Evolutionary conservation across 1,139 yeast species (phyloP).

Genomic region (Debaryomyces coudertii): DNA sequence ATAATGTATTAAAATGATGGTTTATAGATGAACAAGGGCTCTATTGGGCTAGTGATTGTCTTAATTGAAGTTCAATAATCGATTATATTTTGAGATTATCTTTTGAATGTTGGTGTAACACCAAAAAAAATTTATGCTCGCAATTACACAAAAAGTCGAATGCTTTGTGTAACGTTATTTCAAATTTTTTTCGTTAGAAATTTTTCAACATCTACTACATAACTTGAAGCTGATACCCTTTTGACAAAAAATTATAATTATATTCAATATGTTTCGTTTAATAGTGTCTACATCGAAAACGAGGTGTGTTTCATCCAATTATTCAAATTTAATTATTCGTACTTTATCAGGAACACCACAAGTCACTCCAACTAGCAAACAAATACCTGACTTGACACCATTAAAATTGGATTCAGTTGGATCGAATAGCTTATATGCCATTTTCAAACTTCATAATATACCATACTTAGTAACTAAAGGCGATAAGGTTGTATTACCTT

Average conservation of each 20-base stretch:
- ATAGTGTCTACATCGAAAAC: background rate
- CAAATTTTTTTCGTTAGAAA: constrained; percentile 6
- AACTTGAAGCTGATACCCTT: background rate
- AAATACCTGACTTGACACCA: constrained; percentile 33
- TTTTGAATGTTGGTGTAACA: constrained; percentile 7
- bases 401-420: constrained; percentile 65
- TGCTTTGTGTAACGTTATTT: constrained; percentile 8
- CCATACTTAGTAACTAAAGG: constrained; percentile 92
- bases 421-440: constrained; percentile 66
- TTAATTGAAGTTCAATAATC: background rate
- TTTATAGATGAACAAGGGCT: constrained; percentile 3
- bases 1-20: constrained; percentile 2
- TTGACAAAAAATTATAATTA: background rate
- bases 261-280: constrained; percentile 4
- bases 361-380: background rate
- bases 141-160: constrained; percentile 13
- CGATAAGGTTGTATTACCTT: constrained; percentile 79
- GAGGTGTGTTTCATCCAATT: background rate
- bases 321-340: background rate
- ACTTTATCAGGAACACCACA: constrained; percentile 3
- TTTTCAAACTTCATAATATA: constrained; percentile 78
- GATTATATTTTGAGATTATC: constrained; percentile 1
- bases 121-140: constrained; percentile 10
- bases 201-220: constrained; percentile 5
- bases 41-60: constrained; percentile 5